Percentiles rank a stretch among this genome's conserved stretches.
Conservation (phyloP, 2,329 filamentous ascomycete genomes). For the Beauveria varroae region DNA sequence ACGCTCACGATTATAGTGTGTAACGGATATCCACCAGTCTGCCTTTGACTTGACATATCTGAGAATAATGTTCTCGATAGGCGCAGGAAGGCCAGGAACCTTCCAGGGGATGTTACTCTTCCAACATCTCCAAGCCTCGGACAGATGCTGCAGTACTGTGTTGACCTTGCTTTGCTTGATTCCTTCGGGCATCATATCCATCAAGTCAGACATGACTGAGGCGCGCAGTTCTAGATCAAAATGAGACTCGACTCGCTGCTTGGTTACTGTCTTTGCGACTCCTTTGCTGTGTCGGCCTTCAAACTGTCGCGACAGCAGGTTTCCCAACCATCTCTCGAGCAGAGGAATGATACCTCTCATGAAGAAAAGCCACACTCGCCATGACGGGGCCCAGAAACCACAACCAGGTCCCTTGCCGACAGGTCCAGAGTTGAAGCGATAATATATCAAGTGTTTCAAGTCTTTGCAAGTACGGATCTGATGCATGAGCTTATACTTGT, state of each 20-base stretch:
- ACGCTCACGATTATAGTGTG: slow-evolving; percentile 96
- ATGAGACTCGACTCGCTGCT: slow-evolving; percentile 97
- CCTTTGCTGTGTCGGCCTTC: slow-evolving; percentile 98
- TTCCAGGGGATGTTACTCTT: slow-evolving; percentile 99
- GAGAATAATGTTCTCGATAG: slow-evolving; percentile 97
- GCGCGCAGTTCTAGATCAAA: slow-evolving; percentile 96
- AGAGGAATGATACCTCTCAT: slow-evolving; percentile 97
- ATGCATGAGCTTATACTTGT: slow-evolving; percentile 99
- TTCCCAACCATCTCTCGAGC: slow-evolving; percentile 94
- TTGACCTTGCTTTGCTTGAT: slow-evolving; percentile 99
- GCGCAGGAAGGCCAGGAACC: slow-evolving; percentile 89
- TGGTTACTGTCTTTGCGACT: slow-evolving; percentile 97
- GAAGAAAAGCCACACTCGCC: slow-evolving; percentile 99
- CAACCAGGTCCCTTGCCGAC: slow-evolving; percentile 97
- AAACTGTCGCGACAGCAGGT: slow-evolving; percentile 92
- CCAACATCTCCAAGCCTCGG: slow-evolving; percentile 98
- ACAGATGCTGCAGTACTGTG: slow-evolving; percentile 92
- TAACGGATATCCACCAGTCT: slow-evolving; percentile 99
- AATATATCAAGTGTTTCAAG: slow-evolving; percentile 97
- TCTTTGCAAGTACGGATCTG: slow-evolving; percentile 99
- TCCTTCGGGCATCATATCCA: slow-evolving; percentile 99
- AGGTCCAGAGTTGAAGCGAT: slow-evolving; percentile 93
- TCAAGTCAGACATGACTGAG: slow-evolving; percentile 96
- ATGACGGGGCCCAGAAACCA: slow-evolving; percentile 97
- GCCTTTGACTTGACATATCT: slow-evolving; percentile 99